Evolutionary conservation across 345 rosid genomes (phyloP).

Genomic region (Conringia planisiliqua): DNA sequence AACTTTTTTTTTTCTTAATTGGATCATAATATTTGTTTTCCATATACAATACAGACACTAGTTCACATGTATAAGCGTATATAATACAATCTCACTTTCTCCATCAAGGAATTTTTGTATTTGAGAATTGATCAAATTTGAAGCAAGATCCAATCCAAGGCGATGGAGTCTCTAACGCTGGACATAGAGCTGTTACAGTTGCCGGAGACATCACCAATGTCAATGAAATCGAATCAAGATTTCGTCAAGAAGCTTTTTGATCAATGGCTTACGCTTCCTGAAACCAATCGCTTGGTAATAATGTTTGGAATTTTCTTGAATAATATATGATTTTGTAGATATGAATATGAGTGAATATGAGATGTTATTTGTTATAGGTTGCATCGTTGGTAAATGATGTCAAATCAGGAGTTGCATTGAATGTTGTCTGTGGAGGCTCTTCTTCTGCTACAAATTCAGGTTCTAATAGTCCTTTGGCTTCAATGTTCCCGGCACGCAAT

Average conservation of each 20-base stretch:
- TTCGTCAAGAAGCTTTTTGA: conserved; percentile 76
- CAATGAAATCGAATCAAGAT: conserved; percentile 73
- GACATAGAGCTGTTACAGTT: conserved; percentile 86
- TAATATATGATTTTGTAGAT: not conserved
- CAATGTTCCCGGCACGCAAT: conserved; percentile 93
- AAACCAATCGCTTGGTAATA: conserved; percentile 71
- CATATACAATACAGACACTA: not conserved
- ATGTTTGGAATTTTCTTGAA: not conserved
- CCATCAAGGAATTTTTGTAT: not conserved
- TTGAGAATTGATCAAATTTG: conserved; percentile 5
- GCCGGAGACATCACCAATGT: conserved; percentile 69
- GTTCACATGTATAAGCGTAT: conserved; percentile 10
- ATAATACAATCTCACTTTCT: conserved; percentile 23
- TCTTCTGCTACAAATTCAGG: conserved; percentile 51
- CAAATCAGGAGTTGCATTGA: conserved; percentile 73
- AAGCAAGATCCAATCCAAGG: conserved; percentile 5
- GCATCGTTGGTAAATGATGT: conserved; percentile 83
- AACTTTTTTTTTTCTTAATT: not conserved
- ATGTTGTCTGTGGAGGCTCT: conserved; percentile 50
- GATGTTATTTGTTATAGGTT: conserved; percentile 41
- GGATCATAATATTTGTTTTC: not conserved
- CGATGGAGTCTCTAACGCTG: conserved; percentile 41
- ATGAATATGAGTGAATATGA: not conserved
- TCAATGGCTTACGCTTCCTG: conserved; percentile 94
- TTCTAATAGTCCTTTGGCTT: conserved; percentile 63